phyloP scores from a whole-genome alignment of 2,329 filamentous ascomycete species.

The Sporothrix protearum region DNA sequence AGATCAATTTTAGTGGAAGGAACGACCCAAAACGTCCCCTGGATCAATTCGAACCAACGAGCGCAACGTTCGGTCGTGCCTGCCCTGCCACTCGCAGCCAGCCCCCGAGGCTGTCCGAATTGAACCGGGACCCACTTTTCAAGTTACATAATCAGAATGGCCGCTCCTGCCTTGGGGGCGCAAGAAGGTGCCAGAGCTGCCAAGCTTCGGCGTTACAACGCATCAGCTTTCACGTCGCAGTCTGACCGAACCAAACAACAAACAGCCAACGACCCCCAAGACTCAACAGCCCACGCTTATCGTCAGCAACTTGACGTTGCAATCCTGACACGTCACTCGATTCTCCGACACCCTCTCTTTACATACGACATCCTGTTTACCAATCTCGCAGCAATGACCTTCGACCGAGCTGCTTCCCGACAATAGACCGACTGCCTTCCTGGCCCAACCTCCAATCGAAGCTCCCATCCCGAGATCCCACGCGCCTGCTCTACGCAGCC shows the following conservation, averaged over 20 bases:
- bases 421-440: not conserved
- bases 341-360: not conserved
- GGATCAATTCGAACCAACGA: not conserved
- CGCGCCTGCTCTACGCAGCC: not conserved
- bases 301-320: not conserved
- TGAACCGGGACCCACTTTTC: not conserved
- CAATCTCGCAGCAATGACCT: not conserved
- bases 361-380: not conserved
- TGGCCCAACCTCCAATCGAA: not conserved
- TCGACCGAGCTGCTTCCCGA: not conserved
- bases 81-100: not conserved
- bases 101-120: conserved; percentile 13
- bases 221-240: not conserved
- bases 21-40: not conserved
- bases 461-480: not conserved
- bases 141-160: conserved; percentile 9
- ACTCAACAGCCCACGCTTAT: not conserved
- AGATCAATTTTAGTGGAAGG: conserved; percentile 2
- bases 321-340: no score
- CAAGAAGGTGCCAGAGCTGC: not conserved
- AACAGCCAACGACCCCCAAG: not conserved
- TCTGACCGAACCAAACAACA: not conserved
- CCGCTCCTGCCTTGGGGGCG: not conserved
- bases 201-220: not conserved
- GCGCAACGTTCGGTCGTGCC: not conserved